phyloP scores from a whole-genome alignment of 768 basidiomycete genomes.

The Agrocybe pediades region DNA sequence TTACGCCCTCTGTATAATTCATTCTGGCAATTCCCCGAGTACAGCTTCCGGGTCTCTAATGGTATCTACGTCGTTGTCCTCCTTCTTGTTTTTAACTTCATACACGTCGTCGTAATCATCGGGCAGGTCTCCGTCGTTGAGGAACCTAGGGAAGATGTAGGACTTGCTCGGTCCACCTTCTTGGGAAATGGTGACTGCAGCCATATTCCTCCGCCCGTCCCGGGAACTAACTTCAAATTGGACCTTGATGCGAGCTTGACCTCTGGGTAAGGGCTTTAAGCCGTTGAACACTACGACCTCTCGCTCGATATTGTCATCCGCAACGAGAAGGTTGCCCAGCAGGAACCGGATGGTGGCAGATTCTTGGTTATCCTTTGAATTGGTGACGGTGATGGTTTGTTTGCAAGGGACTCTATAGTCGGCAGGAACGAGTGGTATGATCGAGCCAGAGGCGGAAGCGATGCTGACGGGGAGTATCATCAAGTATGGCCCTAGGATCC shows the following conservation, averaged over 20 bases:
- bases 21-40: neutral
- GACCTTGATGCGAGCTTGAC: neutral
- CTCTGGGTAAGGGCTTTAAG: neutral
- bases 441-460: neutral
- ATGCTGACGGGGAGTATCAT: neutral
- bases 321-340: neutral
- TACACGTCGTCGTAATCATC: neutral
- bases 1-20: too few relatives aligned
- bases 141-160: neutral
- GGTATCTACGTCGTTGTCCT: too few relatives aligned
- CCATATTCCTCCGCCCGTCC: neutral
- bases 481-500: neutral
- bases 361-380: neutral
- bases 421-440: neutral
- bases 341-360: neutral
- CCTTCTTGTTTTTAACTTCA: neutral
- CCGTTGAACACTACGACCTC: neutral
- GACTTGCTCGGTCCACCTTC: neutral
- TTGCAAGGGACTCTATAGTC: neutral
- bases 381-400: neutral
- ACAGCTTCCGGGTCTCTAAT: neutral
- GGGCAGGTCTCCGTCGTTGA: neutral
- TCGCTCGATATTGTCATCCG: neutral
- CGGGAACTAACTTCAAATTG: neutral
- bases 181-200: neutral